Conservation (phyloP, 139 green algal species). For the Mesotaenium endlicherianum region DNA sequence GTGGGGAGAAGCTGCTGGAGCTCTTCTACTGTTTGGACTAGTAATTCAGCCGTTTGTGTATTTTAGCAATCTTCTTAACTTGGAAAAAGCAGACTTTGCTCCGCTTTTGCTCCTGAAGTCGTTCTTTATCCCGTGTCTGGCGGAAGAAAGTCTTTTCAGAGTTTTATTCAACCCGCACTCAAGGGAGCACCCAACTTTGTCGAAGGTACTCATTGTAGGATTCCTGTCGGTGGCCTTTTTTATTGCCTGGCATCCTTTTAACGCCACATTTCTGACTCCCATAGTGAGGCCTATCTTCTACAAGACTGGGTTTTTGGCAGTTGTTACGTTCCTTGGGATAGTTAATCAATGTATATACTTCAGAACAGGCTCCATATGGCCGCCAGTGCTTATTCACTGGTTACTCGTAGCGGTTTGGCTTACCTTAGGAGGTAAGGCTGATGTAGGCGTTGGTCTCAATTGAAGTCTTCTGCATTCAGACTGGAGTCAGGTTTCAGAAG, state of each 20-base stretch:
- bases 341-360: not conserved
- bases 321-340: not conserved
- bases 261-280: conserved; percentile 2
- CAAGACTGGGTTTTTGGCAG: not conserved
- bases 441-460: no score
- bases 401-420: conserved; percentile 1
- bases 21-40: not conserved
- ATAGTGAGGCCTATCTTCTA: conserved; percentile 3
- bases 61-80: not conserved
- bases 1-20: not conserved
- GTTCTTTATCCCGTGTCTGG: conserved; percentile 13
- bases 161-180: conserved; percentile 1
- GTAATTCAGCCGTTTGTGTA: not conserved
- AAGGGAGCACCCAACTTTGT: not conserved
- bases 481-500: no score
- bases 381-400: conserved; percentile 5
- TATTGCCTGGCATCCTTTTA: conserved; percentile 17
- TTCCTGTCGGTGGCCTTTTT: not conserved
- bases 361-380: not conserved
- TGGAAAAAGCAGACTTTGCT: not conserved
- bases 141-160: conserved; percentile 8
- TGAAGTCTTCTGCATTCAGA: no score
- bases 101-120: not conserved
- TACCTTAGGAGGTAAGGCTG: not conserved
- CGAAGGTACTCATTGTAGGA: not conserved